Conservation (phyloP, 352 stramenopile genomes). For the Phytopythium boreale region DNA sequence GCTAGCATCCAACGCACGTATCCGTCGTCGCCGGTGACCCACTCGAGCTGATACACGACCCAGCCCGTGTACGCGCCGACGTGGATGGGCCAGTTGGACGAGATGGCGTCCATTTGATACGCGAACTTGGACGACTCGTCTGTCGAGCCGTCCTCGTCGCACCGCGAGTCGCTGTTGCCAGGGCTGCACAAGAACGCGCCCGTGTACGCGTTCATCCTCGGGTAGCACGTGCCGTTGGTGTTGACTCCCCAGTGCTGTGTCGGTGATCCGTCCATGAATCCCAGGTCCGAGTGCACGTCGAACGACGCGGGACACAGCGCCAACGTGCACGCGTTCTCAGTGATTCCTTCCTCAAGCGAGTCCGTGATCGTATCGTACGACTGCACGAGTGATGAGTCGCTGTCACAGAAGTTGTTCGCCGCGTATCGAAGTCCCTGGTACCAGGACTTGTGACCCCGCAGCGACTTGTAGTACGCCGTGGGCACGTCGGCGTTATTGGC, state of each 20-base stretch:
- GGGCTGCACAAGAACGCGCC: neutral
- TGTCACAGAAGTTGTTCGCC: neutral
- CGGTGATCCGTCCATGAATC: neutral
- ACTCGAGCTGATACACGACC: conserved; percentile 23
- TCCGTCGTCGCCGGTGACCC: conserved; percentile 16
- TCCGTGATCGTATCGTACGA: neutral
- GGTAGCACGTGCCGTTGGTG: neutral
- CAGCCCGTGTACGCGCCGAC: conserved; percentile 55
- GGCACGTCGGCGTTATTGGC: neutral
- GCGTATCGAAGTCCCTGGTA: neutral
- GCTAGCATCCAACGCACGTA: conserved; percentile 47
- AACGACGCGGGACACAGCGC: neutral
- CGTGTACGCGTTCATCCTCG: neutral
- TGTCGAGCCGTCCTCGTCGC: neutral
- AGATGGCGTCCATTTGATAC: conserved; percentile 31
- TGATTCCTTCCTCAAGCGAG: neutral
- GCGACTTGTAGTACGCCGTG: neutral
- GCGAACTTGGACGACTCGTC: neutral
- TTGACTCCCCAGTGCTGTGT: neutral
- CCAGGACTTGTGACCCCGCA: neutral
- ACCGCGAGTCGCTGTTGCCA: neutral
- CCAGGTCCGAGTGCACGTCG: neutral
- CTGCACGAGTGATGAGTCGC: neutral
- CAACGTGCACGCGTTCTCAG: neutral
- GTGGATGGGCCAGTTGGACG: conserved; percentile 55